Percentiles rank a stretch among this genome's conserved stretches.
Evolutionary conservation across 2,329 filamentous ascomycete genomes (phyloP).

Genomic region (Colletotrichum salicis): DNA sequence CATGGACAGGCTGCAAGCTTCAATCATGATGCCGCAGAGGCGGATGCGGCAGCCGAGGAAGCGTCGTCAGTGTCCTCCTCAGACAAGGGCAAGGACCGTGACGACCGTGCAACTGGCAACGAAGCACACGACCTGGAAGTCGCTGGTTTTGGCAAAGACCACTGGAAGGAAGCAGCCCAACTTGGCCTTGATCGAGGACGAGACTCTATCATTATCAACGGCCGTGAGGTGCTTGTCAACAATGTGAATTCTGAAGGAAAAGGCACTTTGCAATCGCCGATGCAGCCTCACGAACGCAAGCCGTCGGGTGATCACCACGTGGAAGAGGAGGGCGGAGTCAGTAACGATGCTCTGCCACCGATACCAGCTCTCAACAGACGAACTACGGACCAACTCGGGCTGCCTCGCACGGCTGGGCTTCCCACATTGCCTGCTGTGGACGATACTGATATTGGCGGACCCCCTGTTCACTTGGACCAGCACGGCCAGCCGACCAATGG

Average conservation of each 20-base stretch:
- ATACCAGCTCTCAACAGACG: conserved; percentile 66
- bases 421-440: conserved; percentile 76
- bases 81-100: conserved; percentile 47
- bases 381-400: conserved; percentile 73
- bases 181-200: conserved; percentile 71
- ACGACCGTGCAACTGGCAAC: conserved; percentile 64
- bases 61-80: conserved; percentile 22
- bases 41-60: conserved; percentile 54
- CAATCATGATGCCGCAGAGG: conserved; percentile 76
- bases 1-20: conserved; percentile 62
- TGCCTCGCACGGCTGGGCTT: conserved; percentile 76
- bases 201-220: conserved; percentile 75
- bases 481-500: conserved; percentile 58
- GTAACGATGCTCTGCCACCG: conserved; percentile 67
- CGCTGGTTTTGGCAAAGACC: conserved; percentile 80
- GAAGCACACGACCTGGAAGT: conserved; percentile 77
- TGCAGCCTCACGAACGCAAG: conserved; percentile 52
- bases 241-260: conserved; percentile 72
- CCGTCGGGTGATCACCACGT: conserved; percentile 32
- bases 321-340: conserved; percentile 39
- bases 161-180: conserved; percentile 74
- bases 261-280: conserved; percentile 65
- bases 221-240: conserved; percentile 77
- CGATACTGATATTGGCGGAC: conserved; percentile 85
- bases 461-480: conserved; percentile 67